These are phyloP conservation scores for Penicillium rolfsii DNA, from an alignment of 2,329 filamentous ascomycete species.

Conservation along the genomic window DNA sequence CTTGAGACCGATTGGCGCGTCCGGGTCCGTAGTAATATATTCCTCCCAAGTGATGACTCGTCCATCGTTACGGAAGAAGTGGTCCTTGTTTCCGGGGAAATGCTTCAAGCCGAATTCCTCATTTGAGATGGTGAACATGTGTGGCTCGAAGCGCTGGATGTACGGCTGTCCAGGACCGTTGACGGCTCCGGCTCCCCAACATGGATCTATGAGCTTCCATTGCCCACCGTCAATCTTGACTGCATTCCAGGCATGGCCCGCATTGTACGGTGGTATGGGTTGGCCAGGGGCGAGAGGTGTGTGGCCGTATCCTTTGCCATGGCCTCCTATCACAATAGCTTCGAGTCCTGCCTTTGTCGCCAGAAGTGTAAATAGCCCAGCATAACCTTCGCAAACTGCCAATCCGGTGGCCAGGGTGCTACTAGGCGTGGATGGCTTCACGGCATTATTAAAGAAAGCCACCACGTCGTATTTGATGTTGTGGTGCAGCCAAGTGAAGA, in stretches of 20 bases:
- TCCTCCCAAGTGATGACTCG: slow-evolving; percentile 74
- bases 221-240: slow-evolving; percentile 81
- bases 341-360: slow-evolving; percentile 79
- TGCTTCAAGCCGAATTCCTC: slow-evolving; percentile 80
- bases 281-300: slow-evolving; percentile 64
- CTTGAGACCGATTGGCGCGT: slow-evolving; percentile 43
- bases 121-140: slow-evolving; percentile 66
- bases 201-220: slow-evolving; percentile 91
- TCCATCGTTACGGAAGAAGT: slow-evolving; percentile 78
- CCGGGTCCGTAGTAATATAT: slow-evolving; percentile 68
- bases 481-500: slow-evolving; percentile 95
- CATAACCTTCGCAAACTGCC: slow-evolving; percentile 92
- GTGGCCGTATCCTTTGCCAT: slow-evolving; percentile 86
- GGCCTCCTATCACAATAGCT: slow-evolving; percentile 72
- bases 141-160: slow-evolving; percentile 67
- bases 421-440: slow-evolving; percentile 69
- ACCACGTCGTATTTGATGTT: slow-evolving; percentile 85
- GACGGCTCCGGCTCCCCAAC: slow-evolving; percentile 86
- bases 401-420: slow-evolving; percentile 75
- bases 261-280: slow-evolving; percentile 64
- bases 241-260: slow-evolving; percentile 88
- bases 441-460: slow-evolving; percentile 73
- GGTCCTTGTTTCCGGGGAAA: slow-evolving; percentile 68
- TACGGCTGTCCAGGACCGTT: slow-evolving; percentile 60
- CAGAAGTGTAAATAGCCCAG: slow-evolving; percentile 76